phyloP scores from a whole-genome alignment of 441 rosid genomes.

The Heliophila coronopifolia region DNA sequence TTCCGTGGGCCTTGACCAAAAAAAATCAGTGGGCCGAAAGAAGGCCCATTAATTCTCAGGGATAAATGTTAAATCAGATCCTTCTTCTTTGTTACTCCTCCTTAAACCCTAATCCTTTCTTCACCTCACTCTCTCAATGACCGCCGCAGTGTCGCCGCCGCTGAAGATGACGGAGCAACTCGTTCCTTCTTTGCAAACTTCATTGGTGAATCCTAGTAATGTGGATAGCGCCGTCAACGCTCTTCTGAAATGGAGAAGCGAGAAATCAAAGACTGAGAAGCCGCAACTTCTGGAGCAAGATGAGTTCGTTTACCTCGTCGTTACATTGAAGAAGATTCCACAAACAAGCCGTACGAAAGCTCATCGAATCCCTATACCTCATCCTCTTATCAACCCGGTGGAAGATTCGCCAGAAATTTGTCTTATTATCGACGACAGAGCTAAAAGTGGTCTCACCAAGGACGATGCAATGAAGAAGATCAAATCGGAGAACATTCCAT shows the following conservation, averaged over 20 bases:
- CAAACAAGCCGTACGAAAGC: constrained; percentile 47
- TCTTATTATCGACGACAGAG: constrained; percentile 67
- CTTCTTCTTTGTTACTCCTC: not conserved
- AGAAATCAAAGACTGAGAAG: constrained; percentile 39
- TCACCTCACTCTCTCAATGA: not conserved
- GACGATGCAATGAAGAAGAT: constrained; percentile 64
- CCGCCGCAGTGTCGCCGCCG: constrained; percentile 11
- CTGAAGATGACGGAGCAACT: not conserved
- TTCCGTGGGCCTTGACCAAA: too few relatives aligned
- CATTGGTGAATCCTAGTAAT: constrained; percentile 28
- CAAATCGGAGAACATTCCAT: constrained; percentile 52
- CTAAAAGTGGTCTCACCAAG: constrained; percentile 58
- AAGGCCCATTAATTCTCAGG: too few relatives aligned
- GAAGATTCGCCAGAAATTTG: constrained; percentile 50
- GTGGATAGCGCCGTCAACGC: constrained; percentile 47
- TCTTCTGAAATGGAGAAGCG: constrained; percentile 54
- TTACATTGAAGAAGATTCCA: constrained; percentile 66
- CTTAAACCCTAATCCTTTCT: constrained; percentile 18
- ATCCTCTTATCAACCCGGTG: constrained; percentile 34
- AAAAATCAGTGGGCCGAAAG: too few relatives aligned
- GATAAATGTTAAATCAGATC: too few relatives aligned
- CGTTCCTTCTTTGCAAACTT: not conserved
- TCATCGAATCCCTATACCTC: constrained; percentile 49
- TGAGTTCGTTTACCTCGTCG: constrained; percentile 56
- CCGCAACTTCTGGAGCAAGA: constrained; percentile 74